A percentile compares a stretch with the other conserved stretches of the same genome.
Evolutionary conservation across 345 rosid species (phyloP).

Genomic region (Reutealis trisperma): DNA sequence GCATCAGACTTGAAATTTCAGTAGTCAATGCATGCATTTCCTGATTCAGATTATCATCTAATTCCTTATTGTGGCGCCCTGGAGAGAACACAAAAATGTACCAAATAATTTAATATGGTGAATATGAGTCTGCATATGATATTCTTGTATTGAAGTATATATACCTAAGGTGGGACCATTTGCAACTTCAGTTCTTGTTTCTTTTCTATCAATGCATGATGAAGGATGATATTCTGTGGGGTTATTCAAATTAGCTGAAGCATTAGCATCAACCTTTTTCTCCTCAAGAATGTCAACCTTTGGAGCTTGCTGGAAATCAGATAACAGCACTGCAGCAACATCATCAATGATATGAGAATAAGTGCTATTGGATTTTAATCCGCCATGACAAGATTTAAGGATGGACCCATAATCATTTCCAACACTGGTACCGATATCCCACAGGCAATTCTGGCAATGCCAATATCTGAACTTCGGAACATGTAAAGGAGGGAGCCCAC

Average conservation of each 20-base stretch:
- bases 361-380: conserved; percentile 6
- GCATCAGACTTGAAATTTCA: conserved; percentile 28
- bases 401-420: conserved; percentile 5
- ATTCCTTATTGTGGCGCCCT: conserved; percentile 41
- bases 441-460: conserved; percentile 50
- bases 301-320: conserved; percentile 36
- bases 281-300: conserved; percentile 21
- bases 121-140: conserved; percentile 16
- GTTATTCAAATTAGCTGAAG: conserved; percentile 25
- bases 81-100: conserved; percentile 17
- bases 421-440: conserved; percentile 26
- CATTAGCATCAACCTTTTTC: conserved; percentile 28
- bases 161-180: conserved; percentile 35
- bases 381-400: conserved; percentile 2
- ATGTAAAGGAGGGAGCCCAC: conserved; percentile 50
- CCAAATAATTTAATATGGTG: conserved; percentile 6
- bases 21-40: conserved; percentile 29
- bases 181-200: conserved; percentile 28
- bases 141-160: conserved; percentile 11
- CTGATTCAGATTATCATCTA: conserved; percentile 34
- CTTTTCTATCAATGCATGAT: conserved; percentile 30
- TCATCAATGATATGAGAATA: conserved; percentile 26
- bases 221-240: conserved; percentile 25
- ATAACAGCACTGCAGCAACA: conserved; percentile 16
- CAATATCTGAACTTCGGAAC: conserved; percentile 59